Conservation (phyloP, 768 basidiomycete species). For the Rickenella mellea region DNA sequence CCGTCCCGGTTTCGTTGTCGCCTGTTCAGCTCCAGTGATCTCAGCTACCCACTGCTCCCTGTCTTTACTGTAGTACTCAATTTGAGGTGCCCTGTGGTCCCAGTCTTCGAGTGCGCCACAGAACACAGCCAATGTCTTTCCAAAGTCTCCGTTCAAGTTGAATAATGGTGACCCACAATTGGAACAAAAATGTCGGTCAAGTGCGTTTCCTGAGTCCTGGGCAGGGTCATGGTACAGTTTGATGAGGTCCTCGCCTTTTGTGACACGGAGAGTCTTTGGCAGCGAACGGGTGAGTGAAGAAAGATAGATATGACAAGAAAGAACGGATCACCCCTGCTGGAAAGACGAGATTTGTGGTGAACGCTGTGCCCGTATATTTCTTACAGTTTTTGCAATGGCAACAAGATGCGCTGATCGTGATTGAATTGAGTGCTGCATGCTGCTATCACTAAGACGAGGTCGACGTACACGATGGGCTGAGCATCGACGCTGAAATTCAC, state of each 20-base stretch:
- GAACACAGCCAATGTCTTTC: no score
- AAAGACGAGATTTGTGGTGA: slow-evolving; percentile 9
- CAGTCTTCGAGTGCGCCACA: no score
- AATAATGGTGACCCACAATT: slow-evolving; percentile 8
- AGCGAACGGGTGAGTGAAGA: not conserved
- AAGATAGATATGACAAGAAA: not conserved
- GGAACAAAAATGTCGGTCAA: slow-evolving; percentile 6
- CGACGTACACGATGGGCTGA: slow-evolving; percentile 5
- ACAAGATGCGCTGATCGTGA: slow-evolving; percentile 1
- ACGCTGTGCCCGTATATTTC: slow-evolving; percentile 8
- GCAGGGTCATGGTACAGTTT: slow-evolving; percentile 2
- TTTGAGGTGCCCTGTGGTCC: not conserved
- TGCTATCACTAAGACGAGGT: not conserved
- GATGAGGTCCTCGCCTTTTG: slow-evolving; percentile 4
- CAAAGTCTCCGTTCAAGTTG: slow-evolving; percentile 7
- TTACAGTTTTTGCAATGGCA: slow-evolving; percentile 9
- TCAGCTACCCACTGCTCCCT: slow-evolving; percentile 5
- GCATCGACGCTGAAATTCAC: slow-evolving; percentile 5
- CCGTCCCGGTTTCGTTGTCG: slow-evolving; percentile 6
- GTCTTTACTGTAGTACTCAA: slow-evolving; percentile 8
- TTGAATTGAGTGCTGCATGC: not conserved
- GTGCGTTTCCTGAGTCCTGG: slow-evolving; percentile 8
- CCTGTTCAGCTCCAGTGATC: not conserved
- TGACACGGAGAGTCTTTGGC: slow-evolving; percentile 1
- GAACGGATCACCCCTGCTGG: slow-evolving; percentile 2